Conservation (phyloP, 2,329 filamentous ascomycete species). For the Fusarium avenaceum region DNA sequence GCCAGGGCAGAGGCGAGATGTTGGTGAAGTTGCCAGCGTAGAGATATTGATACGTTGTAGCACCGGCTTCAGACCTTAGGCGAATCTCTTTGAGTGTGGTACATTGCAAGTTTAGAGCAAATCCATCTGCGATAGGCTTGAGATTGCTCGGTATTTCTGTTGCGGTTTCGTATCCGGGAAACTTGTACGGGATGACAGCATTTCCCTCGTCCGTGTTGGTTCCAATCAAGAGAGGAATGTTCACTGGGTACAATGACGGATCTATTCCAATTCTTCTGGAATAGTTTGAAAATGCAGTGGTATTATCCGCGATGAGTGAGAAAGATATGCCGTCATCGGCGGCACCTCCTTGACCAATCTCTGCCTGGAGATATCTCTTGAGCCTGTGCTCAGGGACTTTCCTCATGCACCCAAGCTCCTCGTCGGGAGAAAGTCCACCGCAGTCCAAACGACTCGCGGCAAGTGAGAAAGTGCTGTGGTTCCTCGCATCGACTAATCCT, state of each 20-base stretch:
- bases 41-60: constrained; percentile 36
- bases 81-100: constrained; percentile 28
- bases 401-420: constrained; percentile 36
- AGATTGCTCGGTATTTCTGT: constrained; percentile 22
- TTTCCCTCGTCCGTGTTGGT: constrained; percentile 39
- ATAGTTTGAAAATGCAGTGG: constrained; percentile 33
- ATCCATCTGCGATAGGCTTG: constrained; percentile 11
- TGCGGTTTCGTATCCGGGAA: constrained; percentile 29
- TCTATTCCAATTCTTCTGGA: constrained; percentile 1
- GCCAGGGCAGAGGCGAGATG: constrained; percentile 35
- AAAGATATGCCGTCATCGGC: constrained; percentile 31
- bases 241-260: background rate
- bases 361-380: constrained; percentile 34
- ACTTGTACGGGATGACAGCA: constrained; percentile 32
- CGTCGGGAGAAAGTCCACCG: background rate
- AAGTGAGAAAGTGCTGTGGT: constrained; percentile 27
- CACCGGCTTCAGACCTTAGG: constrained; percentile 23
- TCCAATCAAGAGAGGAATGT: constrained; percentile 28
- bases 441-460: constrained; percentile 23
- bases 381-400: constrained; percentile 7
- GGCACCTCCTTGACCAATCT: constrained; percentile 25
- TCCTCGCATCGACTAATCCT: constrained; percentile 8
- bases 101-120: constrained; percentile 32
- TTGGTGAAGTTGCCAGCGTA: constrained; percentile 42
- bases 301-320: constrained; percentile 25